Evolutionary conservation across 495 filamentous ascomycete species (phyloP).

Genomic region (Cairneyella variabilis): DNA sequence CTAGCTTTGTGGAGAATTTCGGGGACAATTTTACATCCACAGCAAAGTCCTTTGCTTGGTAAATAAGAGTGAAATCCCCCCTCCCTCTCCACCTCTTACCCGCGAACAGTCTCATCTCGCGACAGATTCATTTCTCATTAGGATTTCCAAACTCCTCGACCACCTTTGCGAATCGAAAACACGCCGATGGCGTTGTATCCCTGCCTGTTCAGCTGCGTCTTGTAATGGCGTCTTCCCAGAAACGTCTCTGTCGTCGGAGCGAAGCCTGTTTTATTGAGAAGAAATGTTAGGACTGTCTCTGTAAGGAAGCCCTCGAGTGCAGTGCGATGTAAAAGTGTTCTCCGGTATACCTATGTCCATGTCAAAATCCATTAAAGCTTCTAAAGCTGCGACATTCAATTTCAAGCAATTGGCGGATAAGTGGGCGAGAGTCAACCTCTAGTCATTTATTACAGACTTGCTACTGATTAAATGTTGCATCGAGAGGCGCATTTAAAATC

Average conservation of each 20-base stretch:
- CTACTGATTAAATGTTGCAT: no score
- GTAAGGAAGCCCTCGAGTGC: constrained; percentile 1
- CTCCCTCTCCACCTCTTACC: no score
- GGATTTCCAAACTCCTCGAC: constrained; percentile 15
- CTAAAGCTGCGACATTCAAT: not conserved
- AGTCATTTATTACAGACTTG: constrained; percentile 5
- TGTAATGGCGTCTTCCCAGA: constrained; percentile 11
- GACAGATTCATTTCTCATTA: constrained; percentile 6
- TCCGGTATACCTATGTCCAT: not conserved
- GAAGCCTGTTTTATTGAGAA: constrained; percentile 10
- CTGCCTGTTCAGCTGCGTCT: constrained; percentile 12
- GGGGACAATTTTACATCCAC: not conserved
- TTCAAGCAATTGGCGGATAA: not conserved
- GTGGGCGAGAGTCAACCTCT: constrained; percentile 4
- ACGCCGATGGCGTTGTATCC: not conserved
- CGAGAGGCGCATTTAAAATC: no score
- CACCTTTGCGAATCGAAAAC: constrained; percentile 7
- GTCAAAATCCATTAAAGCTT: not conserved
- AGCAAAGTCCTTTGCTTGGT: not conserved
- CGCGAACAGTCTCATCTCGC: not conserved
- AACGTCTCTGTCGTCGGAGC: constrained; percentile 5
- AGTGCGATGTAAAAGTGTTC: not conserved
- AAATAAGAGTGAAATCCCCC: not conserved
- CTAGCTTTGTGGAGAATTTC: no score
- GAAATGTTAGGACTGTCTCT: not conserved